A percentile compares a stretch with the other conserved stretches of the same genome.
phyloP scores from a whole-genome alignment of 2,329 filamentous ascomycete species.

The Microdochium bolleyi region DNA sequence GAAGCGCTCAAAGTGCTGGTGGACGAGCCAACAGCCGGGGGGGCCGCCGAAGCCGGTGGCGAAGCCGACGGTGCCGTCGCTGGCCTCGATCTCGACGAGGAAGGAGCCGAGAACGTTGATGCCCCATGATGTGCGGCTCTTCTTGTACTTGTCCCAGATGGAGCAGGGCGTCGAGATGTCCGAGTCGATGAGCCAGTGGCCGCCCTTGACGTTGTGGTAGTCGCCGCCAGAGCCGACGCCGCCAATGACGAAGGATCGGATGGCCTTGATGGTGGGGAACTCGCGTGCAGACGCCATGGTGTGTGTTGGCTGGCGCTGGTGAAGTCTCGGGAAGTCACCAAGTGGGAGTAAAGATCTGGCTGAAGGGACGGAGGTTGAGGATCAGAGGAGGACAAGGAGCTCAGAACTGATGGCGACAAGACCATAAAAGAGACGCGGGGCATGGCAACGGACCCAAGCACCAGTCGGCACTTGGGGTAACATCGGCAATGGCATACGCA shows the following conservation, averaged over 20 bases:
- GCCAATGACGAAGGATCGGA: slow-evolving; percentile 65
- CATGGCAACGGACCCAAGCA: too few species aligned
- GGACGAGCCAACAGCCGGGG: slow-evolving; percentile 87
- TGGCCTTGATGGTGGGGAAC: slow-evolving; percentile 69
- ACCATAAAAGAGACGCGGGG: too few species aligned
- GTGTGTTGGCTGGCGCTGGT: neutral
- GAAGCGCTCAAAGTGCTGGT: slow-evolving; percentile 91
- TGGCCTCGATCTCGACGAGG: slow-evolving; percentile 80
- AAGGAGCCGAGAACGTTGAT: slow-evolving; percentile 95
- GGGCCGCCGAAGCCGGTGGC: slow-evolving; percentile 92
- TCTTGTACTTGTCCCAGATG: slow-evolving; percentile 78
- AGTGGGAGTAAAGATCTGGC: neutral
- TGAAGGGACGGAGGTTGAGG: neutral
- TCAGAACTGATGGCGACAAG: too few species aligned
- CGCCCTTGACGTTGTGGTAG: slow-evolving; percentile 84
- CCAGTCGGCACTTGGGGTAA: too few species aligned
- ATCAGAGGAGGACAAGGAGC: too few species aligned
- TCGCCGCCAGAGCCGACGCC: slow-evolving; percentile 58
- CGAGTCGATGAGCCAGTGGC: slow-evolving; percentile 75
- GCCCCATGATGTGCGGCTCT: slow-evolving; percentile 84
- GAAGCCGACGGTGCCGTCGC: slow-evolving; percentile 87
- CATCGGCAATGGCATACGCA: too few species aligned
- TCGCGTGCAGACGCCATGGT: slow-evolving; percentile 41
- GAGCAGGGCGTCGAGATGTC: slow-evolving; percentile 92
- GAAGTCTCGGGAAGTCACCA: neutral